phyloP scores from a whole-genome alignment of 176 grass and related monocot species.

The Oryza longistaminata region DNA sequence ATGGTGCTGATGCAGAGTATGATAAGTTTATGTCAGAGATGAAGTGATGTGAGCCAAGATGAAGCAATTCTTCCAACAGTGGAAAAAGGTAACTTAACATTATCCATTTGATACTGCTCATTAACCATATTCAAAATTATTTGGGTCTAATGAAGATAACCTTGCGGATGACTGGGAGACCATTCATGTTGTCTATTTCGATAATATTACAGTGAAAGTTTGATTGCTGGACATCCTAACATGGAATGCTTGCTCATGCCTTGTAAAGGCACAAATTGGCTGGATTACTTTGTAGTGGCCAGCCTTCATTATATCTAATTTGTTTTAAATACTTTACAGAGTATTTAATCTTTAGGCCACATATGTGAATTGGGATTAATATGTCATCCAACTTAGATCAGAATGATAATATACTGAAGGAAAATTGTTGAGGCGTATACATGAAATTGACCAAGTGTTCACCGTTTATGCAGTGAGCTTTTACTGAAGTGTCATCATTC shows the following conservation, averaged over 20 bases:
- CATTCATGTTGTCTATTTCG: background rate
- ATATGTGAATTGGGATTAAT: constrained; percentile 3
- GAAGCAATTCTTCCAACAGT: constrained; percentile 28
- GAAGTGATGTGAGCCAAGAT: constrained; percentile 64
- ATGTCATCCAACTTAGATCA: background rate
- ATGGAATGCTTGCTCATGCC: constrained; percentile 14
- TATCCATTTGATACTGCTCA: background rate
- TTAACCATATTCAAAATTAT: background rate
- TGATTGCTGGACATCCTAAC: background rate
- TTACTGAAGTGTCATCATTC: background rate
- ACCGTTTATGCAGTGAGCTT: constrained; percentile 12
- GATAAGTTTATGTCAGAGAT: constrained; percentile 94
- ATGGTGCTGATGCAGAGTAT: constrained; percentile 74
- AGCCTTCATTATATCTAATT: background rate
- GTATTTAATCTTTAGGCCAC: background rate
- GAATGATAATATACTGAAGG: background rate
- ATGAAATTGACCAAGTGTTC: background rate
- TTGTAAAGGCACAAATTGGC: background rate
- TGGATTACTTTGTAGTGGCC: background rate
- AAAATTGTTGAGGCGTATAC: background rate
- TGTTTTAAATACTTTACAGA: background rate
- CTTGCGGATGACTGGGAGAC: background rate
- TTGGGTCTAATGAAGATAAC: constrained; percentile 21
- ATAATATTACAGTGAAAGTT: background rate
- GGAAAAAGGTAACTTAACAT: constrained; percentile 39